Conservation (phyloP, 768 basidiomycete genomes). For the Mycena indigotica region DNA sequence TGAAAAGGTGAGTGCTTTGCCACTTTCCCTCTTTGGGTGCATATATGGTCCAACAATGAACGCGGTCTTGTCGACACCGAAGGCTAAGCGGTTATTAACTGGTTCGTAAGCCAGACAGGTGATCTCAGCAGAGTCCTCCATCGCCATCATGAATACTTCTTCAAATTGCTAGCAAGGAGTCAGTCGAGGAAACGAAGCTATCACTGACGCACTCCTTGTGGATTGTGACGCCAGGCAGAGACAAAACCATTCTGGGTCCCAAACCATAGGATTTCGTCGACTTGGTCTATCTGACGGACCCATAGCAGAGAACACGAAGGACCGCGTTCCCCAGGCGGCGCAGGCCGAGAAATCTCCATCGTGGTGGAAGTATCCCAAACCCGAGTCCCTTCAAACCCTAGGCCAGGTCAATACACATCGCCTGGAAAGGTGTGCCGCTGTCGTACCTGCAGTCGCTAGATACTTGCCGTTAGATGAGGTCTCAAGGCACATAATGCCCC, state of each 20-base stretch:
- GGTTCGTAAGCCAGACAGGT: neutral
- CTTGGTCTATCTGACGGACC: neutral
- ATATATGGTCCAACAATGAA: neutral
- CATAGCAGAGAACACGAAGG: neutral
- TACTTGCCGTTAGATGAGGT: neutral
- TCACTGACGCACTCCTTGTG: no score
- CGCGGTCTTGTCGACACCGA: neutral
- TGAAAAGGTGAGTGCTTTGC: neutral
- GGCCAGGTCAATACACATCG: neutral
- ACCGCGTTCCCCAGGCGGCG: neutral
- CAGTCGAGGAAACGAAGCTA: no score
- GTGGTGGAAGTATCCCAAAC: neutral
- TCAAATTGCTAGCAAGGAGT: neutral
- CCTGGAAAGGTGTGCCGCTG: neutral
- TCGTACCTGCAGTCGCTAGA: neutral
- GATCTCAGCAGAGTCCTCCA: neutral
- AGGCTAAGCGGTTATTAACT: neutral
- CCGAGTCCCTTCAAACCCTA: neutral
- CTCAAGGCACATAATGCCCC: neutral
- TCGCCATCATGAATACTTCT: neutral
- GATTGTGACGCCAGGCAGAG: neutral
- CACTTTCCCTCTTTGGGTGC: neutral
- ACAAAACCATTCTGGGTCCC: neutral
- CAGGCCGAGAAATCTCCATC: neutral
- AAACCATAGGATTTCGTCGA: neutral